Percentiles rank a stretch among this genome's conserved stretches.
Conservation (phyloP, 176 grass and related monocot genomes). For the Phyllostachys edulis region DNA sequence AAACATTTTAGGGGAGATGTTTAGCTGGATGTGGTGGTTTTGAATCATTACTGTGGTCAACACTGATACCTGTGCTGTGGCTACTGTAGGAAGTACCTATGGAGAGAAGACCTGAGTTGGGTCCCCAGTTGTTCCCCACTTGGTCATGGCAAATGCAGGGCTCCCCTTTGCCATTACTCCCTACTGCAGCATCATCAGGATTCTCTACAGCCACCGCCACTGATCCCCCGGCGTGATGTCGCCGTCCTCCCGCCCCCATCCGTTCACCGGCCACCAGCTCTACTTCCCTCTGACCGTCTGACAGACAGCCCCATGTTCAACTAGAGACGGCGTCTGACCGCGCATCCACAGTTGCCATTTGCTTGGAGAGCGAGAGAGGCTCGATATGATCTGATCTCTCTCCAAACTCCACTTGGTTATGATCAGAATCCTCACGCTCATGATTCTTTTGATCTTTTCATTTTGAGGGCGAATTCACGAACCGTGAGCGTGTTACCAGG, state of each 20-base stretch:
- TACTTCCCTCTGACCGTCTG: conserved; percentile 26
- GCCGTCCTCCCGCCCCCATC: not conserved
- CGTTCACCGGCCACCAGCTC: not conserved
- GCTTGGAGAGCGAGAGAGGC: not conserved
- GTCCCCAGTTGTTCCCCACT: conserved; percentile 20
- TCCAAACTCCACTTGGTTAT: conserved; percentile 11
- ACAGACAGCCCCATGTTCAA: not conserved
- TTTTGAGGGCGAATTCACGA: conserved; percentile 11
- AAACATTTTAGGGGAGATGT: not conserved
- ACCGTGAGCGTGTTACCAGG: not conserved
- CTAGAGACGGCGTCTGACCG: not conserved
- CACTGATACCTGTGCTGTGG: not conserved
- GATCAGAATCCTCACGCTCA: conserved; percentile 12
- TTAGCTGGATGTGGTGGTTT: not conserved
- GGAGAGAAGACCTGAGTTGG: conserved; percentile 40
- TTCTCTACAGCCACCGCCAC: conserved; percentile 48
- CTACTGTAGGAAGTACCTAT: conserved; percentile 51
- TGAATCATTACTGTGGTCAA: not conserved
- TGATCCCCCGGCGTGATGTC: not conserved
- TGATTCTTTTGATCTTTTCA: not conserved
- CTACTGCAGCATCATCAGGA: conserved; percentile 99
- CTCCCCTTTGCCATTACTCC: conserved; percentile 36
- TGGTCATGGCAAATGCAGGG: conserved; percentile 70
- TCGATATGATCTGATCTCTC: not conserved
- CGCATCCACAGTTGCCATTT: not conserved